A percentile compares a stretch with the other conserved stretches of the same genome.
Conservation (phyloP, 805 yeast genomes). For the Ogataea methanolica region DNA sequence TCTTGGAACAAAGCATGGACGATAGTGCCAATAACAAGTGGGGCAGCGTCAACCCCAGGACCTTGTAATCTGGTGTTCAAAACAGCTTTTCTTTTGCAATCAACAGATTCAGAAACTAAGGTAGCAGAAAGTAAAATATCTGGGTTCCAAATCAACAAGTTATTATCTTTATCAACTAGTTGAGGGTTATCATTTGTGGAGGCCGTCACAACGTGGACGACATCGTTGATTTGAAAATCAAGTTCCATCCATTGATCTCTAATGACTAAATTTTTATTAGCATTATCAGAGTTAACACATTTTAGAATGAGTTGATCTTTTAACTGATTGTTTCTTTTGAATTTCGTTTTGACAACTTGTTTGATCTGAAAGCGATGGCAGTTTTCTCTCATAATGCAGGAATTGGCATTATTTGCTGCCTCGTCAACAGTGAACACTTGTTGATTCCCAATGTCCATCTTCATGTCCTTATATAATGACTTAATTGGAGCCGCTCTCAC, state of each 20-base stretch:
- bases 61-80: slow-evolving; percentile 50
- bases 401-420: slow-evolving; percentile 28
- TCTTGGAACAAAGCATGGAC: slow-evolving; percentile 73
- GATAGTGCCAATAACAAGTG: slow-evolving; percentile 74
- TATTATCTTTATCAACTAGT: slow-evolving; percentile 50
- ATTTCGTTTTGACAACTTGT: slow-evolving; percentile 29
- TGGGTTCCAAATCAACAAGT: slow-evolving; percentile 77
- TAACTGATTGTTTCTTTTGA: slow-evolving; percentile 24
- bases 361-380: slow-evolving; percentile 46
- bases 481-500: too few species aligned
- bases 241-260: slow-evolving; percentile 60
- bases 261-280: slow-evolving; percentile 40
- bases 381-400: slow-evolving; percentile 42
- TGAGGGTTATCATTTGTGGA: slow-evolving; percentile 25
- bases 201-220: slow-evolving; percentile 56
- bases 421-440: slow-evolving; percentile 8
- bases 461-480: slow-evolving; percentile 16
- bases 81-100: slow-evolving; percentile 70
- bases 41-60: slow-evolving; percentile 61
- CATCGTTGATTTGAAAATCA: slow-evolving; percentile 45
- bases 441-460: slow-evolving; percentile 12
- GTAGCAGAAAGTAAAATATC: slow-evolving; percentile 82
- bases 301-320: slow-evolving; percentile 50
- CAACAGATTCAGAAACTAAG: slow-evolving; percentile 66
- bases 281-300: slow-evolving; percentile 38